phyloP scores from a whole-genome alignment of 768 basidiomycete genomes.

The Calvatia gigantea region DNA sequence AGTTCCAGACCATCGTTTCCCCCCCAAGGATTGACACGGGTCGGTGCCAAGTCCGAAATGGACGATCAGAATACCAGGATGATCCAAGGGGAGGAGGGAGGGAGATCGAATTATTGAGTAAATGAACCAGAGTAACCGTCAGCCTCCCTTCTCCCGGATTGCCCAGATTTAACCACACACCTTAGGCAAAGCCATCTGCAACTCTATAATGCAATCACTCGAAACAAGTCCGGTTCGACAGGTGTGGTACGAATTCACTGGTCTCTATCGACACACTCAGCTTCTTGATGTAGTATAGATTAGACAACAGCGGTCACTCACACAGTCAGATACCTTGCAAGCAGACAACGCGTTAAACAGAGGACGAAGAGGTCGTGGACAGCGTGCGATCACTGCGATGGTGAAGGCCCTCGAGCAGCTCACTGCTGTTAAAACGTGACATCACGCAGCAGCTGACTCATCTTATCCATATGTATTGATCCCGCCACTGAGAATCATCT shows the following conservation, averaged over 20 bases:
- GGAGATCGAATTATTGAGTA: background rate
- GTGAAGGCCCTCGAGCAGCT: background rate
- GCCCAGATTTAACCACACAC: background rate
- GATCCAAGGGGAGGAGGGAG: background rate
- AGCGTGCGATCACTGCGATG: background rate
- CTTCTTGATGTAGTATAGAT: background rate
- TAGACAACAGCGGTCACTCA: background rate
- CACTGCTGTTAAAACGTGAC: background rate
- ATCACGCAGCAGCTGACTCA: slow-evolving; percentile 11
- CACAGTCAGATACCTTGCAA: background rate
- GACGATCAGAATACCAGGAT: background rate
- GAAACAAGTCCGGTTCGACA: background rate
- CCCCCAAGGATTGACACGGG: background rate
- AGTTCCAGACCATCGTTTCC: background rate
- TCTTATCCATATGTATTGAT: slow-evolving; percentile 9
- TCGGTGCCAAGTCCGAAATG: background rate
- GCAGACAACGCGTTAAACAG: background rate
- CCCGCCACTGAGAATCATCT: background rate
- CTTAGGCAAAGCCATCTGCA: slow-evolving; percentile 11
- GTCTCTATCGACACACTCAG: background rate
- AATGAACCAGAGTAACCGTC: background rate
- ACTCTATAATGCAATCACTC: background rate
- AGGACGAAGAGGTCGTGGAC: background rate
- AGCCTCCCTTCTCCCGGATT: background rate
- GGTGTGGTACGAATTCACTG: background rate